These are phyloP conservation scores for Penicillium dipodomyicola DNA, from an alignment of 495 filamentous ascomycete genomes.

Conservation along the genomic window DNA sequence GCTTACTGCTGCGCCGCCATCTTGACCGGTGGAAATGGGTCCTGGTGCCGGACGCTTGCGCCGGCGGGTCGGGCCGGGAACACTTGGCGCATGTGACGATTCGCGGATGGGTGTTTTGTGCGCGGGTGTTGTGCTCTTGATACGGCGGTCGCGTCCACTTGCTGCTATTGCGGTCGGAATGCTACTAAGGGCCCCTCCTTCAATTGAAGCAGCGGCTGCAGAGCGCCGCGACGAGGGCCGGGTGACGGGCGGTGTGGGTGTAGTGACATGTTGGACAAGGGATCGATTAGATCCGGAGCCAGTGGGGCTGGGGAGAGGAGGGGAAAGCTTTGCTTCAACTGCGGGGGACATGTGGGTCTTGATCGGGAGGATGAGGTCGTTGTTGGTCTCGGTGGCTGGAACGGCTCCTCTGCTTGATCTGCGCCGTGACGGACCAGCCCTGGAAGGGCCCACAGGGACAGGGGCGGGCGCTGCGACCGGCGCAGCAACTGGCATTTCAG, in stretches of 20 bases:
- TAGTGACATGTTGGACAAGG: slow-evolving; percentile 15
- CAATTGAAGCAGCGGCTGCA: slow-evolving; percentile 39
- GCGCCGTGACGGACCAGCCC: slow-evolving; percentile 15
- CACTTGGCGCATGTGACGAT: slow-evolving; percentile 44
- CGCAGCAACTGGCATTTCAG: background rate
- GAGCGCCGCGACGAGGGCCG: slow-evolving; percentile 48
- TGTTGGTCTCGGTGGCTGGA: slow-evolving; percentile 43
- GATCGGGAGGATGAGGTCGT: slow-evolving; percentile 17
- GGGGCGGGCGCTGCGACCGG: background rate
- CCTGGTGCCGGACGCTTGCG: slow-evolving; percentile 76
- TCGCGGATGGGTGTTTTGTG: slow-evolving; percentile 55
- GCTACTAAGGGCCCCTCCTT: slow-evolving; percentile 21
- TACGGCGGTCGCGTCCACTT: slow-evolving; percentile 41
- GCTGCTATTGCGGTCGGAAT: slow-evolving; percentile 13
- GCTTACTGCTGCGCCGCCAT: slow-evolving; percentile 71
- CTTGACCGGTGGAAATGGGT: slow-evolving; percentile 62
- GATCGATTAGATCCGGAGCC: slow-evolving; percentile 29
- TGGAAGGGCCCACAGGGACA: background rate
- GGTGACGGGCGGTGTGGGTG: slow-evolving; percentile 37
- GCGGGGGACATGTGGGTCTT: slow-evolving; percentile 12
- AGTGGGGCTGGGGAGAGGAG: slow-evolving; percentile 29
- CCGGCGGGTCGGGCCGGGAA: slow-evolving; percentile 48
- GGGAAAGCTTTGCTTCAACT: slow-evolving; percentile 23
- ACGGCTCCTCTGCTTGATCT: slow-evolving; percentile 39
- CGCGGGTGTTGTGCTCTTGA: slow-evolving; percentile 48